Evolutionary conservation across 2,329 filamentous ascomycete genomes (phyloP), one percentile per base, ranked within the genome.

Genomic region (Pyrenochaeta sp.): DNA sequence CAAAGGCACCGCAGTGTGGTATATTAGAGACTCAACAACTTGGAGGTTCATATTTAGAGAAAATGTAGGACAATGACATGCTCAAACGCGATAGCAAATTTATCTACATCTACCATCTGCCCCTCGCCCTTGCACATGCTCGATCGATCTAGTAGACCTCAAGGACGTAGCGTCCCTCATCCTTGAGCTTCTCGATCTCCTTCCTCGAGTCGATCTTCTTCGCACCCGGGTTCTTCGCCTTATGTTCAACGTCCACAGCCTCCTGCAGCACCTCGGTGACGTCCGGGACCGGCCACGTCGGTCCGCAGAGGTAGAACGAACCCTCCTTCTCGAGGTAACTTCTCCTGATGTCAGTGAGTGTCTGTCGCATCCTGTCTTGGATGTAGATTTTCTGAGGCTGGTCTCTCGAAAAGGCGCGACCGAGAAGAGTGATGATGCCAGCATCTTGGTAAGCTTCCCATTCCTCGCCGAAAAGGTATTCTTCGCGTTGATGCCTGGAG

Each of bases 311-410:
- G 80, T 99, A 99, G 82, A 99, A 99, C 34, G 90, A 90, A 55
- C 95, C 95, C 70, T 95, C 90, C 67, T 97, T 88, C 72, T 89
- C 83, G 65, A 97, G 87, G 78, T 98, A 98, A 0, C 93, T 91
- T 79, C 93, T 83, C 57, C 92, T 85, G 64, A 99, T 96, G 62
- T 95, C 89, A 44, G 83, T 81, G 58, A 98, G 81, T 0, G 90
- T 92, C 85, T 98, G 86, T 56, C 95, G 86, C 95, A 99, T 99
- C 66, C 93, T 88, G 78, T 99, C 95, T 83, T 99, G 95, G 74
- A 99, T 99, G 81, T 99, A 99, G 66, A 99, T 97, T 88, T 99
- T 99, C 83, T 97, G 86, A 15, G 92, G 91, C 85, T 99, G 95
- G 77, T 99, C 95, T 76, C 95, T 90, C 58, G 92, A 96, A 85